A percentile compares a stretch with the other conserved stretches of the same genome.
Evolutionary conservation across 495 filamentous ascomycete species (phyloP).

Genomic region (Aspergillus egyptiacus): DNA sequence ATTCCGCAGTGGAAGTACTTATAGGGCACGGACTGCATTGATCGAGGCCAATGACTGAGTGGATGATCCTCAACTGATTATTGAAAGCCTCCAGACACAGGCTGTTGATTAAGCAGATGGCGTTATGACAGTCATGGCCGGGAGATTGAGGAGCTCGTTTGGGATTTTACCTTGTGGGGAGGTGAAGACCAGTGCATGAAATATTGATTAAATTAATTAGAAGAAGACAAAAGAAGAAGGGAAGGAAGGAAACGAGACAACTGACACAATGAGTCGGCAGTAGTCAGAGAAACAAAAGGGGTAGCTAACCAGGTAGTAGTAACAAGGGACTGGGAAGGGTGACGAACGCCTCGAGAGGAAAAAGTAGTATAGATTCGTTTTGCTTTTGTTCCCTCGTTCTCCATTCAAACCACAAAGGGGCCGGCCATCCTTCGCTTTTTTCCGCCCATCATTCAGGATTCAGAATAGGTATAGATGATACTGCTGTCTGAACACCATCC

Average conservation of each 20-base stretch:
- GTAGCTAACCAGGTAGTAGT: no score
- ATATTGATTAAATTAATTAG: conserved; percentile 5
- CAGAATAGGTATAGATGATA: no score
- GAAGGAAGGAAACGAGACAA: background rate
- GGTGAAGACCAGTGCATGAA: conserved; percentile 2
- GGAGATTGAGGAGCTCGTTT: background rate
- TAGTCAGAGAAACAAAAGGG: no score
- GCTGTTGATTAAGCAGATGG: background rate
- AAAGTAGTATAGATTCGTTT: conserved; percentile 12
- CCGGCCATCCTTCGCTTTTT: background rate
- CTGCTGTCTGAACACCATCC: background rate
- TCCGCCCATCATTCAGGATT: conserved; percentile 1
- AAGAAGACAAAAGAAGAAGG: conserved; percentile 10
- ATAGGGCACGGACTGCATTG: conserved; percentile 4
- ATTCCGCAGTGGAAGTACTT: conserved; percentile 19
- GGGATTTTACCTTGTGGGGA: conserved; percentile 1
- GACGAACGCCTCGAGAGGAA: background rate
- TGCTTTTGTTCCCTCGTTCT: conserved; percentile 6
- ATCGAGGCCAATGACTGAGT: background rate
- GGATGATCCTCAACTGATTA: conserved; percentile 11
- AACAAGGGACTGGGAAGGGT: background rate
- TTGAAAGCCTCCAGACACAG: conserved; percentile 5
- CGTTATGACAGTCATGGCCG: background rate
- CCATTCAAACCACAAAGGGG: background rate
- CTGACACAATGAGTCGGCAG: no score